Percentiles rank a stretch among this genome's conserved stretches.
phyloP scores from a whole-genome alignment of 352 stramenopile genomes.

The Phytopythium oedochilum region DNA sequence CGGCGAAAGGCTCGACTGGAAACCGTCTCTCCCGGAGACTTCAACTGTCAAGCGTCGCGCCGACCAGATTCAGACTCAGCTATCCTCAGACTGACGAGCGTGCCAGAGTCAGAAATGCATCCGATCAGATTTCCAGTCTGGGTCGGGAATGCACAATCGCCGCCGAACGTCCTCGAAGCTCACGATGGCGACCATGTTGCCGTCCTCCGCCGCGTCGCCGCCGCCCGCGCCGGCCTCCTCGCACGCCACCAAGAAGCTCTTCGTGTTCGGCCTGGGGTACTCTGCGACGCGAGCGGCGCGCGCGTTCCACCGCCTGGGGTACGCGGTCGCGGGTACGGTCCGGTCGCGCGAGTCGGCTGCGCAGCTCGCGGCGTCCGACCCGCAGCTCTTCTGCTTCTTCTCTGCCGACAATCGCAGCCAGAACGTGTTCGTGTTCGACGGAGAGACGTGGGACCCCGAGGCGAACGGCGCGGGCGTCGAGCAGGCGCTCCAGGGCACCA shows the following conservation, averaged over 20 bases:
- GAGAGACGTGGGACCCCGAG: slow-evolving; percentile 36
- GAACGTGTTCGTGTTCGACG: slow-evolving; percentile 85
- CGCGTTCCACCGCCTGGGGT: slow-evolving; percentile 60
- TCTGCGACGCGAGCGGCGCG: slow-evolving; percentile 67
- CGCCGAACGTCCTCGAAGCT: not conserved
- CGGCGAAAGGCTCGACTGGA: too few relatives aligned
- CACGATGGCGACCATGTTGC: not conserved
- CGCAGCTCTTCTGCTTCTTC: slow-evolving; percentile 32
- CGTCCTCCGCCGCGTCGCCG: not conserved
- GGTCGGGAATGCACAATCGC: too few relatives aligned
- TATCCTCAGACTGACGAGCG: too few relatives aligned
- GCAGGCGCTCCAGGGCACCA: slow-evolving; percentile 47
- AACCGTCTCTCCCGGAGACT: too few relatives aligned
- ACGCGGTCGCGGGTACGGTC: slow-evolving; percentile 65
- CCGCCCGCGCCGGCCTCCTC: not conserved
- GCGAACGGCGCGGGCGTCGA: slow-evolving; percentile 28
- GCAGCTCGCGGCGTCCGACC: slow-evolving; percentile 29
- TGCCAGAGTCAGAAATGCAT: too few relatives aligned
- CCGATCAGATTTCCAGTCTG: too few relatives aligned
- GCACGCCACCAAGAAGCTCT: slow-evolving; percentile 39
- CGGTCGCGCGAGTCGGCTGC: slow-evolving; percentile 43
- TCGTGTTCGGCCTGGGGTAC: slow-evolving; percentile 90
- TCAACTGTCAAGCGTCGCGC: too few relatives aligned
- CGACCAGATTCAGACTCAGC: too few relatives aligned
- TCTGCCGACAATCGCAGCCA: slow-evolving; percentile 6